Conservation (phyloP, 352 stramenopile species). For the Phytopythium mirpurense region DNA sequence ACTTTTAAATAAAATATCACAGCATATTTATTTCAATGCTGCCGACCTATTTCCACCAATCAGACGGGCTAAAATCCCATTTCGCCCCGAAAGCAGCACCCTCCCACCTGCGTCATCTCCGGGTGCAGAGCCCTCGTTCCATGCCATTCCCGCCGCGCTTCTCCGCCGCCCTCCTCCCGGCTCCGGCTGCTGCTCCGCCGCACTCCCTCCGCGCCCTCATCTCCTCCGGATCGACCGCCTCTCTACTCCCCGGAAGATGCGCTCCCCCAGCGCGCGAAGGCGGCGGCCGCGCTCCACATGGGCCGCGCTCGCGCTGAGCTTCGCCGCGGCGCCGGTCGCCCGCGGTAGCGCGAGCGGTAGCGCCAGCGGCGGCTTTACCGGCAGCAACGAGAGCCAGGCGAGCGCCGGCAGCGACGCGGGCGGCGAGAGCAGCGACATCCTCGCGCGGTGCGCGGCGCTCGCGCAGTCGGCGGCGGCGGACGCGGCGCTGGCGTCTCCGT, state of each 20-base stretch:
- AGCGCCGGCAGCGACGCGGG: neutral
- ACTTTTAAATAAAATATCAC: too few species aligned
- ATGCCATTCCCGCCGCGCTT: too few species aligned
- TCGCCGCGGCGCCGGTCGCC: neutral
- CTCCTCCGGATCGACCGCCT: too few species aligned
- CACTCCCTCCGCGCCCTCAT: too few species aligned
- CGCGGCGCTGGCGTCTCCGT: conserved; percentile 4
- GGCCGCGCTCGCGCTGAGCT: neutral
- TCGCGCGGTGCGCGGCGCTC: conserved; percentile 19
- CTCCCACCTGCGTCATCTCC: too few species aligned
- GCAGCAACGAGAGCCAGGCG: neutral
- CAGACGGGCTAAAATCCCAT: too few species aligned
- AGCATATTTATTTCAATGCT: too few species aligned
- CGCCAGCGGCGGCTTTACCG: neutral
- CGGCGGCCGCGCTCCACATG: neutral
- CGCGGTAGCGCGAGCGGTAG: neutral
- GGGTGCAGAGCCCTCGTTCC: too few species aligned
- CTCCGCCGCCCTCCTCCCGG: too few species aligned
- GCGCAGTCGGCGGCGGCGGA: conserved; percentile 5
- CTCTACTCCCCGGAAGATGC: neutral
- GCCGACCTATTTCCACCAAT: too few species aligned
- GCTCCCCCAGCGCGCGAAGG: neutral
- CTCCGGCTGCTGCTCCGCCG: too few species aligned
- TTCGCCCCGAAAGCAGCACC: too few species aligned
- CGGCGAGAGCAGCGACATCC: conserved; percentile 13